Evolutionary conservation across 1,139 yeast species (phyloP).

Genomic region (Scheffersomyces insectosa): DNA sequence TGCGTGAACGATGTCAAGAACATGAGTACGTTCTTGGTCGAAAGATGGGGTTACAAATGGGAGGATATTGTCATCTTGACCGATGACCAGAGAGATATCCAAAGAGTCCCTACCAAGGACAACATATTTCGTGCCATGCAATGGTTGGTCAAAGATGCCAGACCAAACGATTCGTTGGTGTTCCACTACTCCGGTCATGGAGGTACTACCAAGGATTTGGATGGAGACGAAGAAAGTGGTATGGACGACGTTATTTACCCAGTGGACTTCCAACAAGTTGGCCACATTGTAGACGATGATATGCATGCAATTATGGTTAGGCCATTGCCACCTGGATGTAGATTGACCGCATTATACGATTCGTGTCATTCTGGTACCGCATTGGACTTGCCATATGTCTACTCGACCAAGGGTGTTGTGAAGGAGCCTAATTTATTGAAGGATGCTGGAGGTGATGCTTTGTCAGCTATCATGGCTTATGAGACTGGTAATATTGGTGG

Average conservation of each 20-base stretch:
- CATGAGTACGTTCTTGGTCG: slow-evolving; percentile 57
- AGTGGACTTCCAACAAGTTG: slow-evolving; percentile 73
- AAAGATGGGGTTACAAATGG: slow-evolving; percentile 62
- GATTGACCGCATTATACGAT: slow-evolving; percentile 86
- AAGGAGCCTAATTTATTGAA: slow-evolving; percentile 88
- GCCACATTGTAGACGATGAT: slow-evolving; percentile 80
- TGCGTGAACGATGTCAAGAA: slow-evolving; percentile 83
- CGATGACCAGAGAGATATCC: slow-evolving; percentile 66
- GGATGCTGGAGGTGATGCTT: slow-evolving; percentile 78
- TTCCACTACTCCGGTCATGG: slow-evolving; percentile 97
- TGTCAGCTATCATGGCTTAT: slow-evolving; percentile 71
- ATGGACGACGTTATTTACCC: slow-evolving; percentile 90
- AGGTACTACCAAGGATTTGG: slow-evolving; percentile 73
- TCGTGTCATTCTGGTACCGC: slow-evolving; percentile 95
- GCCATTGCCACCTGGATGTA: slow-evolving; percentile 77
- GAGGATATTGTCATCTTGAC: slow-evolving; percentile 87
- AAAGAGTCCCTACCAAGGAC: slow-evolving; percentile 70
- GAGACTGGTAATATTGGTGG: slow-evolving; percentile 69
- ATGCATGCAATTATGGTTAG: slow-evolving; percentile 82
- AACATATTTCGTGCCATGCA: slow-evolving; percentile 87
- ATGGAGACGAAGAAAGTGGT: slow-evolving; percentile 93
- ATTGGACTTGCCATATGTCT: slow-evolving; percentile 83
- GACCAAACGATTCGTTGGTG: slow-evolving; percentile 81
- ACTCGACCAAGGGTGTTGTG: slow-evolving; percentile 86
- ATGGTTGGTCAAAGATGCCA: slow-evolving; percentile 84